Conservation (phyloP, 192 early-diverging fungal genomes). For the Piromyces sp. region DNA sequence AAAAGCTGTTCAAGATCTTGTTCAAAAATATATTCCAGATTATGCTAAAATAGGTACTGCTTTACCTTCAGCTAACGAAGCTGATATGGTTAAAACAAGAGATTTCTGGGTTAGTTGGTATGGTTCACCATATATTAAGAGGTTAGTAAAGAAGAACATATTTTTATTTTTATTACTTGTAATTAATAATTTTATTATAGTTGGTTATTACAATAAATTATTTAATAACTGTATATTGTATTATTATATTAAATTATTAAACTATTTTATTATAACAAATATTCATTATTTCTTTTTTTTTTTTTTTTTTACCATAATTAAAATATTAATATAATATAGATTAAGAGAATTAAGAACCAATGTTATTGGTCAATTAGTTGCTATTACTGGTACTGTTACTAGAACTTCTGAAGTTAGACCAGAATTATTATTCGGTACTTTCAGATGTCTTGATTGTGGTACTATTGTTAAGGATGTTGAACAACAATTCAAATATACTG, state of each 20-base stretch:
- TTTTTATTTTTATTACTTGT: too few relatives aligned
- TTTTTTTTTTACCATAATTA: too few relatives aligned
- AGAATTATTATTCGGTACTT: constrained; percentile 79
- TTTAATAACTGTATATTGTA: too few relatives aligned
- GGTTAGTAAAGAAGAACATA: constrained; percentile 2
- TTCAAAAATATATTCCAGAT: constrained; percentile 45
- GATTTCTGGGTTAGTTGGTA: constrained; percentile 63
- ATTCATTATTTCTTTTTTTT: too few relatives aligned
- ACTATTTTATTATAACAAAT: too few relatives aligned
- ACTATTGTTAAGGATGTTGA: constrained; percentile 63
- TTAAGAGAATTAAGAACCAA: constrained; percentile 74
- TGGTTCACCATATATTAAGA: constrained; percentile 23
- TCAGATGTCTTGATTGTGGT: constrained; percentile 72
- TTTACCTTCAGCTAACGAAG: constrained; percentile 6
- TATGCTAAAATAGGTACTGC: constrained; percentile 18
- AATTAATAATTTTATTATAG: too few relatives aligned
- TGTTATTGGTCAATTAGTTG: constrained; percentile 60
- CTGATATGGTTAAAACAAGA: constrained; percentile 25
- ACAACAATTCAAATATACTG: constrained; percentile 94
- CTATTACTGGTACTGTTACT: constrained; percentile 84
- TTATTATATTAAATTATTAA: too few relatives aligned
- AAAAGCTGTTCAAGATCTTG: constrained; percentile 63
- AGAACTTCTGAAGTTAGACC: constrained; percentile 92
- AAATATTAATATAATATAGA: constrained; percentile 11
- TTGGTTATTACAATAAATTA: too few relatives aligned